These are phyloP conservation scores for Luffa aegyptiaca DNA, from an alignment of 306 rosid genomes.

Conservation along the genomic window DNA sequence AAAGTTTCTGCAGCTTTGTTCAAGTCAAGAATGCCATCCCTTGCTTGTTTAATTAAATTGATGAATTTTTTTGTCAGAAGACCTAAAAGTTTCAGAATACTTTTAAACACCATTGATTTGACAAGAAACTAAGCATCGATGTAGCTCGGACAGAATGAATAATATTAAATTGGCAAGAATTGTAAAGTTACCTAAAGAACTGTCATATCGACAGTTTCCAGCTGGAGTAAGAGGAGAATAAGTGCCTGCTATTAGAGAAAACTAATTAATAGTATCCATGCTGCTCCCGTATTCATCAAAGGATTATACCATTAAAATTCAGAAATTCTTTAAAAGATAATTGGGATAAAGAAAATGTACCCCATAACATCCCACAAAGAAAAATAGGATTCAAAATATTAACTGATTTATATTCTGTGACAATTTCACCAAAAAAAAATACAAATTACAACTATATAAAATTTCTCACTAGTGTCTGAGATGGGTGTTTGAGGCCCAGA, in stretches of 20 bases:
- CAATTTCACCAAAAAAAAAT: neutral
- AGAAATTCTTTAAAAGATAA: neutral
- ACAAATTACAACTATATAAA: neutral
- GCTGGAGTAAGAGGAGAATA: slow-evolving; percentile 90
- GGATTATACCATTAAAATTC: neutral
- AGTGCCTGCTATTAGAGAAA: slow-evolving; percentile 46
- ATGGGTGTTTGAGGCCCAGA: slow-evolving; percentile 75
- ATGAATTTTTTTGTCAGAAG: slow-evolving; percentile 90
- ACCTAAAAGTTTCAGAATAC: slow-evolving; percentile 47
- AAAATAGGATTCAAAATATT: neutral
- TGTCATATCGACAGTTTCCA: slow-evolving; percentile 82
- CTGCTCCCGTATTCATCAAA: neutral
- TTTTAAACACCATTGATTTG: slow-evolving; percentile 22
- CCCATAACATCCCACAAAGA: neutral
- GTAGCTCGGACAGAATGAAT: neutral
- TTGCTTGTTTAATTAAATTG: slow-evolving; percentile 84
- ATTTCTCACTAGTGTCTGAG: slow-evolving; percentile 54
- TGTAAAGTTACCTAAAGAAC: slow-evolving; percentile 73
- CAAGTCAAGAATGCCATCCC: slow-evolving; percentile 91
- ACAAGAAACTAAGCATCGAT: slow-evolving; percentile 5
- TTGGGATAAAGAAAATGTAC: neutral
- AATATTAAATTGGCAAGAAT: neutral
- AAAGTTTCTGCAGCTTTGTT: slow-evolving; percentile 94
- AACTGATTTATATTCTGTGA: neutral
- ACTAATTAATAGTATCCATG: neutral